These are phyloP conservation scores for Kuraishia floccosa DNA, from an alignment of 805 yeast genomes.

Conservation along the genomic window DNA sequence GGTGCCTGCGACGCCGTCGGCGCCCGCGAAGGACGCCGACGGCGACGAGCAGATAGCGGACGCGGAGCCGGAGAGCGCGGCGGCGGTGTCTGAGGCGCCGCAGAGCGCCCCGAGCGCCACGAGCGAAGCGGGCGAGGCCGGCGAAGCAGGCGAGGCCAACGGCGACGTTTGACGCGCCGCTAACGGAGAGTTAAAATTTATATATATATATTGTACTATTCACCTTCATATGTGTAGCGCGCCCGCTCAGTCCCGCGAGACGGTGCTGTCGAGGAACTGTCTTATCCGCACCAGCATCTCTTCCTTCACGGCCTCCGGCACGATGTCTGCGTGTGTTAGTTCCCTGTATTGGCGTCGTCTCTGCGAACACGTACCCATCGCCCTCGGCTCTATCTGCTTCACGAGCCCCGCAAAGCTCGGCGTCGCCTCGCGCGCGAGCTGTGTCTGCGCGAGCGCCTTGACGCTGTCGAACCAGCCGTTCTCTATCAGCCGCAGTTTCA, in stretches of 20 bases:
- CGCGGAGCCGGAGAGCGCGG: not conserved
- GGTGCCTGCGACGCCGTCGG: not conserved
- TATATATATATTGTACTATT: no score
- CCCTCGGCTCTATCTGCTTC: constrained; percentile 47
- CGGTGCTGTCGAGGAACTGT: constrained; percentile 42
- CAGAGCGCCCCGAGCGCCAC: not conserved
- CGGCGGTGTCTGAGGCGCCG: not conserved
- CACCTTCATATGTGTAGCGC: no score
- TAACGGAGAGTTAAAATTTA: no score
- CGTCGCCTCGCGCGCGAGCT: constrained; percentile 23
- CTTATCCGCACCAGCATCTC: constrained; percentile 48
- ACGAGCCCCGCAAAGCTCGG: constrained; percentile 44
- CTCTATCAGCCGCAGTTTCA: constrained; percentile 56
- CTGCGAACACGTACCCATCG: constrained; percentile 39
- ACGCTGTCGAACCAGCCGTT: constrained; percentile 84
- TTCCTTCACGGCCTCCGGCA: constrained; percentile 53
- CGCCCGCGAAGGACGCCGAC: not conserved
- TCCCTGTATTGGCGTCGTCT: no score
- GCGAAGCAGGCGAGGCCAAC: no score
- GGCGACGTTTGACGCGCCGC: no score
- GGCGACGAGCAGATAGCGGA: not conserved
- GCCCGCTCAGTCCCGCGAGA: constrained; percentile 17
- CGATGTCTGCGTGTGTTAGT: constrained; percentile 25
- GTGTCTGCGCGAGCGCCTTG: constrained; percentile 14
- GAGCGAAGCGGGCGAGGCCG: no score